Evolutionary conservation across 1,139 yeast genomes (phyloP).

Genomic region (Kodamaea suecica): DNA sequence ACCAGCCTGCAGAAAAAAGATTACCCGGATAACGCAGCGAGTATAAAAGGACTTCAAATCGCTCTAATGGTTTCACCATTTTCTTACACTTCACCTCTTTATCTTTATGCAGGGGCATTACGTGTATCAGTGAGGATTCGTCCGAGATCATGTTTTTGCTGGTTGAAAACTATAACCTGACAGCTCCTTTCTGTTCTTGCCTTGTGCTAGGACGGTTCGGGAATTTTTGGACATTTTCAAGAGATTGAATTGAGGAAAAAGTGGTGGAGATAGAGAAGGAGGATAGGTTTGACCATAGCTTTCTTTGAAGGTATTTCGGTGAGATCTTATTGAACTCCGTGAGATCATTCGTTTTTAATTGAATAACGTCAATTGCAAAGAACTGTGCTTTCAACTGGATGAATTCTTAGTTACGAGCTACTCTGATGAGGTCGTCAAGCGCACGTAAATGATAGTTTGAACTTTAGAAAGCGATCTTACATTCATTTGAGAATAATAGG

Average conservation of each 20-base stretch:
- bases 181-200: slow-evolving; percentile 75
- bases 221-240: slow-evolving; percentile 68
- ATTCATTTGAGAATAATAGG: no score
- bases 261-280: no score
- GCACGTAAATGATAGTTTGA: neutral
- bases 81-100: slow-evolving; percentile 29
- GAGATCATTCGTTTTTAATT: no score
- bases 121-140: slow-evolving; percentile 99
- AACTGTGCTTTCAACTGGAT: neutral
- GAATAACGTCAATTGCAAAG: no score
- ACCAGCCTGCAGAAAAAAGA: no score
- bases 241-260: slow-evolving; percentile 5
- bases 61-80: slow-evolving; percentile 5
- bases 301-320: slow-evolving; percentile 32
- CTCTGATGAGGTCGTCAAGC: neutral
- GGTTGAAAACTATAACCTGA: slow-evolving; percentile 99
- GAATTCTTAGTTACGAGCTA: neutral
- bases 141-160: slow-evolving; percentile 99
- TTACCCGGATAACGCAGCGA: no score
- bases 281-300: no score
- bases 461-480: neutral
- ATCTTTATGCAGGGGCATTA: slow-evolving; percentile 99
- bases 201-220: slow-evolving; percentile 48
- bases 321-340: neutral
- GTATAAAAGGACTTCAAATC: slow-evolving; percentile 18